Conservation (phyloP, 2,329 filamentous ascomycete species). For the Fusarium anguioides region DNA sequence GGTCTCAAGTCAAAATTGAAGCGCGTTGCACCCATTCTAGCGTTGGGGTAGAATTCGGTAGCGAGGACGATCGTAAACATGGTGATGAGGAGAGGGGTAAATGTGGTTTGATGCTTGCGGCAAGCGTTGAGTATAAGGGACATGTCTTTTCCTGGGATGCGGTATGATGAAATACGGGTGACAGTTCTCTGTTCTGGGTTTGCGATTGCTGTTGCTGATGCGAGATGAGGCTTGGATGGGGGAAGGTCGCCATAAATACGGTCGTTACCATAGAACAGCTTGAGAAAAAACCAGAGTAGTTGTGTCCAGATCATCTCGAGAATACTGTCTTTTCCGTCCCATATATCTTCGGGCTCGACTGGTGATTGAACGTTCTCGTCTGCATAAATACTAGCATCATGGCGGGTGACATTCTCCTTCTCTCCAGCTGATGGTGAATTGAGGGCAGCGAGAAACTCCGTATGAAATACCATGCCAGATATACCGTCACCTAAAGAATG, state of each 20-base stretch:
- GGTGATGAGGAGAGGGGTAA: slow-evolving; percentile 38
- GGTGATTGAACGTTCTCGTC: not conserved
- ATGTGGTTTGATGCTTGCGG: slow-evolving; percentile 32
- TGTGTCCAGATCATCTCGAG: not conserved
- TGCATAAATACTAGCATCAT: not conserved
- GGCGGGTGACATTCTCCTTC: fast-evolving
- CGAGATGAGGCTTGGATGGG: not conserved
- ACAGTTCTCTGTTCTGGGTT: slow-evolving; percentile 10
- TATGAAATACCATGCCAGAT: slow-evolving; percentile 22
- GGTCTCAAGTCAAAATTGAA: slow-evolving; percentile 27
- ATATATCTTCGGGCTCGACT: not conserved
- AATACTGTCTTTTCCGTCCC: not conserved
- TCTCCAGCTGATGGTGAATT: not conserved
- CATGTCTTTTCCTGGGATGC: slow-evolving; percentile 27
- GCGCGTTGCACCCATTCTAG: slow-evolving; percentile 27
- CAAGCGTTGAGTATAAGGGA: slow-evolving; percentile 21
- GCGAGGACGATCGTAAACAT: slow-evolving; percentile 27
- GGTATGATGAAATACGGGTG: slow-evolving; percentile 7
- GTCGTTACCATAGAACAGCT: not conserved
- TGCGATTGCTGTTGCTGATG: not conserved
- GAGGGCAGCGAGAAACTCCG: slow-evolving; percentile 20
- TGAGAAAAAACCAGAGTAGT: not conserved
- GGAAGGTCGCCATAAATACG: not conserved
- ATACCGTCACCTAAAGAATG: slow-evolving; percentile 32
- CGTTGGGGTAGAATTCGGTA: slow-evolving; percentile 38